phyloP scores from a whole-genome alignment of 2,329 filamentous ascomycete species.

The Neocatenulostroma microsporum region DNA sequence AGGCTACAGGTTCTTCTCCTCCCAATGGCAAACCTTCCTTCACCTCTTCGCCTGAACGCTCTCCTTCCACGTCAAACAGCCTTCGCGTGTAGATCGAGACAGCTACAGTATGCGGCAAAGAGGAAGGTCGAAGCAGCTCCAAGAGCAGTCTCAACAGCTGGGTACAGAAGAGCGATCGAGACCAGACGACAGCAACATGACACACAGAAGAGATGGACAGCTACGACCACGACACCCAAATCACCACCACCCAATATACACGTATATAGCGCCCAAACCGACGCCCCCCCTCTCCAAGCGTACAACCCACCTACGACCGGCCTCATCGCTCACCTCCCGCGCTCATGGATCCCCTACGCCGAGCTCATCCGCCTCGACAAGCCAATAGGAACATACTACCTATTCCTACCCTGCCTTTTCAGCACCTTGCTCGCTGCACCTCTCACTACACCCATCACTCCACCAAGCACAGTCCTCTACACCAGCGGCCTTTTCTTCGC shows the following conservation, averaged over 20 bases:
- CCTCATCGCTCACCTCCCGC: slow-evolving; percentile 60
- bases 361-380: slow-evolving; percentile 77
- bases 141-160: too few species aligned
- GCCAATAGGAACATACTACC: slow-evolving; percentile 72
- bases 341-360: slow-evolving; percentile 67
- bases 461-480: slow-evolving; percentile 54
- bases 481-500: slow-evolving; percentile 63
- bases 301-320: slow-evolving; percentile 67
- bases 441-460: slow-evolving; percentile 53
- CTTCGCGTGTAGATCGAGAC: slow-evolving; percentile 1
- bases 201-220: slow-evolving; percentile 1
- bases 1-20: too few species aligned
- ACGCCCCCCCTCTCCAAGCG: slow-evolving; percentile 6
- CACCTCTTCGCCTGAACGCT: neutral
- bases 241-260: neutral
- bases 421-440: slow-evolving; percentile 74
- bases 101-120: slow-evolving; percentile 2
- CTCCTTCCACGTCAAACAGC: slow-evolving; percentile 5
- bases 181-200: neutral
- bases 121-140: neutral
- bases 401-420: slow-evolving; percentile 79
- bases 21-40: neutral
- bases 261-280: neutral
- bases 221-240: neutral
- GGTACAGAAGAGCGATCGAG: too few species aligned